Base-by-base conservation (phyloP, 2,329 filamentous ascomycete genomes). In the Pyrenochaeta sp. region DNA sequence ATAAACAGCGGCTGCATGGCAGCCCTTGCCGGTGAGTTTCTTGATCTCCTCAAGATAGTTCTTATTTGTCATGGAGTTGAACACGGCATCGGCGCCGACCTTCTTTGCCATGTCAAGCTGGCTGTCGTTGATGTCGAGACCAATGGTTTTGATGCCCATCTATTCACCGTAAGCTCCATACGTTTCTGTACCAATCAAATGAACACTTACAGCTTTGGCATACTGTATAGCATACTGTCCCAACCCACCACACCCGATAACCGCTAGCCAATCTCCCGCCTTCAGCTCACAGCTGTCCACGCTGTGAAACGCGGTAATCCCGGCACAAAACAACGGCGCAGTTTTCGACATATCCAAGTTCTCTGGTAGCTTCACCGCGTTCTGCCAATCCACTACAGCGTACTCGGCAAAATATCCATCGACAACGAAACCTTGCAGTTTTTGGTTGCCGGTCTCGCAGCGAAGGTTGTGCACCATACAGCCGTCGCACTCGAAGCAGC, bases 351-450 rank as follows among this genome's bases (percentile, higher is more conserved):
- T 68, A 43, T 79, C 73, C 51, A 76, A 59, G 9, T 49, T 60
- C 36, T 78, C 66, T 22, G 81, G 79, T 2, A 83, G 69, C 43
- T 77, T 71, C 5, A 81, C 72, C 0, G 78, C 78, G 66, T 80
- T 82, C 62, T 78, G 78, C 66, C 78, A 80, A 60, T 83, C 81
- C 6, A 81, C 78, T 0, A 80, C 67, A 1, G 78, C 78, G 64
- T 84, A 84, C 66, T 84, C 80, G 22, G 77, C 75, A 56, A 84
- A 84, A 62, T 76, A 82, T 0, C 82, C 82, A 59, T 81, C 78
- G 0, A 58, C 64, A 0, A 67, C 73, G 42, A 83, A 80, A 4
- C 82, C 82, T 45, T 79, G 77, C 22, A 82, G 68, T 36, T 73
- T 69, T n/a, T 77, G 74, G 7, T 76, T 77, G 8, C 77, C 75